These are phyloP conservation scores for Harringtonia lauricola DNA, from an alignment of 2,329 filamentous ascomycete genomes.

Conservation along the genomic window DNA sequence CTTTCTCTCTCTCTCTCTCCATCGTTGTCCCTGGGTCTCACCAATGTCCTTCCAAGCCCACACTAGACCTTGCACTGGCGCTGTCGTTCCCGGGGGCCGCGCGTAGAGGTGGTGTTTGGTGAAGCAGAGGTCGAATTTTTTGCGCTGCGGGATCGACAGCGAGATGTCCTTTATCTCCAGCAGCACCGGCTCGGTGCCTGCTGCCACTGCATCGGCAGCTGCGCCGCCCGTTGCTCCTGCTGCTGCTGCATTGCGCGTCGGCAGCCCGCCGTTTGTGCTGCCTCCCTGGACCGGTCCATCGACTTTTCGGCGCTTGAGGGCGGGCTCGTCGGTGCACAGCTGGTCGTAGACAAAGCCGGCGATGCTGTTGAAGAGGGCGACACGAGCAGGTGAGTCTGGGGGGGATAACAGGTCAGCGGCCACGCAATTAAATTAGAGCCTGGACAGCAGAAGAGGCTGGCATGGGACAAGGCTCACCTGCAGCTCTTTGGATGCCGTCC, in stretches of 20 bases:
- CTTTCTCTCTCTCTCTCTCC: too few relatives aligned
- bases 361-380: constrained; percentile 47
- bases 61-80: constrained; percentile 40
- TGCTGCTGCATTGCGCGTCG: constrained; percentile 2
- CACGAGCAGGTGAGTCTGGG: constrained; percentile 36
- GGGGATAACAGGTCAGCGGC: not conserved
- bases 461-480: constrained; percentile 27
- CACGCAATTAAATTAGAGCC: not conserved
- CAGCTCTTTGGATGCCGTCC: constrained; percentile 38
- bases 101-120: constrained; percentile 50
- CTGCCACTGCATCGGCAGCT: constrained; percentile 8
- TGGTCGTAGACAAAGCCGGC: constrained; percentile 37
- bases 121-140: constrained; percentile 56
- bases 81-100: constrained; percentile 36
- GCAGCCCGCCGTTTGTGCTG: constrained; percentile 10
- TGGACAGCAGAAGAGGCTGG: not conserved
- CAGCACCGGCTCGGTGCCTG: constrained; percentile 37
- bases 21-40: too few relatives aligned
- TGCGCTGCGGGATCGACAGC: constrained; percentile 54
- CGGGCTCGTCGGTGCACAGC: constrained; percentile 20
- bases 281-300: constrained; percentile 21
- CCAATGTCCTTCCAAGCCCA: constrained; percentile 54
- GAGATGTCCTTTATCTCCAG: constrained; percentile 56
- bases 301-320: constrained; percentile 41
- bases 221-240: constrained; percentile 12